phyloP scores from a whole-genome alignment of 2,329 filamentous ascomycete species.

The Sphaerulina musiva region DNA sequence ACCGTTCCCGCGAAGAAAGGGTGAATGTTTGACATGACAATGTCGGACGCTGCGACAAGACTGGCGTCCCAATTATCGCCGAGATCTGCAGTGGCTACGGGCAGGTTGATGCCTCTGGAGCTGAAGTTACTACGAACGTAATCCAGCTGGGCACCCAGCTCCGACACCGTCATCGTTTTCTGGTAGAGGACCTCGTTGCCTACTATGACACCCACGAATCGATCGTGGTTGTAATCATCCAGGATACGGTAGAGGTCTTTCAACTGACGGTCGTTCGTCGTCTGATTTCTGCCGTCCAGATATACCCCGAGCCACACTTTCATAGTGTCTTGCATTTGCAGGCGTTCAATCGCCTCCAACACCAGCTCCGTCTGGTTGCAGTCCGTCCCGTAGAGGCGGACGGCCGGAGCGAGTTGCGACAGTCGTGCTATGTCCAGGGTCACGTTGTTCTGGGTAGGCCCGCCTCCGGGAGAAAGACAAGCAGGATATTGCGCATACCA shows the following conservation, averaged over 20 bases:
- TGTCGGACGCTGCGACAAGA: slow-evolving; percentile 66
- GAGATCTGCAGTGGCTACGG: slow-evolving; percentile 80
- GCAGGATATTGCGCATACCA: slow-evolving; percentile 84
- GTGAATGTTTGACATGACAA: slow-evolving; percentile 94
- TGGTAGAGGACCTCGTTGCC: slow-evolving; percentile 59
- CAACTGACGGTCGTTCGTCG: slow-evolving; percentile 78
- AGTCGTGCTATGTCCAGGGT: slow-evolving; percentile 86
- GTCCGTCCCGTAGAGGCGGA: slow-evolving; percentile 89
- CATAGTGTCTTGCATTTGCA: slow-evolving; percentile 63
- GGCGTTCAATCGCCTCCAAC: slow-evolving; percentile 67
- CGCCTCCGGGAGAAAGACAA: slow-evolving; percentile 58
- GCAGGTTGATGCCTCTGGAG: slow-evolving; percentile 58
- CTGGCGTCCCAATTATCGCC: slow-evolving; percentile 75
- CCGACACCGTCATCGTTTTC: slow-evolving; percentile 57
- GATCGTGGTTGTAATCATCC: slow-evolving; percentile 51
- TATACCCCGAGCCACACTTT: slow-evolving; percentile 95
- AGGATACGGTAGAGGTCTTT: slow-evolving; percentile 78
- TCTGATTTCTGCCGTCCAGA: slow-evolving; percentile 69
- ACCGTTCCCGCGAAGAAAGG: slow-evolving; percentile 84
- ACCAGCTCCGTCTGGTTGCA: slow-evolving; percentile 97
- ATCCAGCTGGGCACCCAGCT: slow-evolving; percentile 59
- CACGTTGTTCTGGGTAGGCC: slow-evolving; percentile 87
- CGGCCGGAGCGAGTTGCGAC: slow-evolving; percentile 78
- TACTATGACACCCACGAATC: slow-evolving; percentile 57
- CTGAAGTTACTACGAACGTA: slow-evolving; percentile 69